phyloP scores from a whole-genome alignment of 768 basidiomycete species.

The Panaeolus cyanescens region DNA sequence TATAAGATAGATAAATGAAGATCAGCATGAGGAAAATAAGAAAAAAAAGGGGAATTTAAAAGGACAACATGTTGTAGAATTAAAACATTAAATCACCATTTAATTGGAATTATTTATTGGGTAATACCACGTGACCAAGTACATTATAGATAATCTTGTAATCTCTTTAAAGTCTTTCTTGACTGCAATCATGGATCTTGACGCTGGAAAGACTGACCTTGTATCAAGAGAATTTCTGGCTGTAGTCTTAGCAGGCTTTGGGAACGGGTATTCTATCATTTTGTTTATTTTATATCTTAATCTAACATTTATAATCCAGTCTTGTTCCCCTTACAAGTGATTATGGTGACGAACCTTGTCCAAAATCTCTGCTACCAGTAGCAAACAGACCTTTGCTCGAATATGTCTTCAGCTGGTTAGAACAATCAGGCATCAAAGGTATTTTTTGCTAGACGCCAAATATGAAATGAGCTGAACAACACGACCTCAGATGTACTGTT shows the following conservation, averaged over 20 bases:
- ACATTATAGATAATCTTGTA: too few relatives aligned
- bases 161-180: too few relatives aligned
- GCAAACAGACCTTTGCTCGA: constrained; percentile 89
- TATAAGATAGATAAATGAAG: constrained; percentile 12
- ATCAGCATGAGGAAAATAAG: constrained; percentile 2
- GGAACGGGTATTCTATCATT: constrained; percentile 68
- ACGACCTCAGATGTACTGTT: constrained; percentile 72
- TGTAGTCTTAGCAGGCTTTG: constrained; percentile 87
- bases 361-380: constrained; percentile 87
- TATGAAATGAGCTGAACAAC: constrained; percentile 7
- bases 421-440: constrained; percentile 86
- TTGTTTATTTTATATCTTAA: constrained; percentile 1
- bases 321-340: constrained; percentile 74
- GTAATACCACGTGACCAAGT: background rate
- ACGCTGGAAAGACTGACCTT: constrained; percentile 51
- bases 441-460: constrained; percentile 15
- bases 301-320: constrained; percentile 38
- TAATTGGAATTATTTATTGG: too few relatives aligned
- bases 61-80: background rate
- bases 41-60: background rate
- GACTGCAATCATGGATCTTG: constrained; percentile 76
- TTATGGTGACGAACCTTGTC: constrained; percentile 79
- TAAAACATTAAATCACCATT: background rate
- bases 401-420: constrained; percentile 83
- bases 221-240: constrained; percentile 82